A percentile compares a stretch with the other conserved stretches of the same genome.
These are phyloP conservation scores for Populus hybrid DNA, from an alignment of 441 rosid genomes.

Conservation along the genomic window DNA sequence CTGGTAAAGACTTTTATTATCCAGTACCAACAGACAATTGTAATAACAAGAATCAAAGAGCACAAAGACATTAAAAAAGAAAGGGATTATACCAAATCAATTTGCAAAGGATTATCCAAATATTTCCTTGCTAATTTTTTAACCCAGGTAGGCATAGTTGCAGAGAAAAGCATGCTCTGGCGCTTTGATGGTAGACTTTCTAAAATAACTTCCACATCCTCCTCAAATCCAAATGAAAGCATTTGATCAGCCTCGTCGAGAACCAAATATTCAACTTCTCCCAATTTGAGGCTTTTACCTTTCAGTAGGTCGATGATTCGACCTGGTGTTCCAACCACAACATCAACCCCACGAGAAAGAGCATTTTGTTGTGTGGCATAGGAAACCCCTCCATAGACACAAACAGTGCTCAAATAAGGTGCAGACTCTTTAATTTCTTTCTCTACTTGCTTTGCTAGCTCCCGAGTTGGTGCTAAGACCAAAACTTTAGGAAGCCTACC, in stretches of 20 bases:
- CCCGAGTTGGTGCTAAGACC: constrained; percentile 89
- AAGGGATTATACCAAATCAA: constrained; percentile 66
- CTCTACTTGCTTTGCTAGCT: constrained; percentile 95
- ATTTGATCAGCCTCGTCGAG: constrained; percentile 99
- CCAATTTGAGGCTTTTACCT: constrained; percentile 71
- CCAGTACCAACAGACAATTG: background rate
- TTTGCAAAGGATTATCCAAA: constrained; percentile 83
- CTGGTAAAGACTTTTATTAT: background rate
- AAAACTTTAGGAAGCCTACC: constrained; percentile 76
- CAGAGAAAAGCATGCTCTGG: constrained; percentile 99
- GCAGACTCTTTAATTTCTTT: constrained; percentile 94
- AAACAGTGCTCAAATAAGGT: constrained; percentile 72
- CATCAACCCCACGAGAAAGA: constrained; percentile 90
- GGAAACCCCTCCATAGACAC: constrained; percentile 99
- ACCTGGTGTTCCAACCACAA: constrained; percentile 98
- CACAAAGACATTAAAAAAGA: background rate
- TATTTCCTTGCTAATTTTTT: constrained; percentile 87
- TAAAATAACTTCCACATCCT: constrained; percentile 85
- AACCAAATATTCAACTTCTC: constrained; percentile 89
- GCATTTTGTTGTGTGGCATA: constrained; percentile 76
- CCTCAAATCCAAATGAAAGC: constrained; percentile 99
- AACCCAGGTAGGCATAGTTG: constrained; percentile 98
- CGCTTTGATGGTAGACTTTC: constrained; percentile 80
- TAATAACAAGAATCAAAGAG: background rate
- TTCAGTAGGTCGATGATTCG: constrained; percentile 88